Percentiles rank a stretch among this genome's conserved stretches.
Conservation (phyloP, 371 early-diverging fungal genomes). For the Apophysomyces variabilis region DNA sequence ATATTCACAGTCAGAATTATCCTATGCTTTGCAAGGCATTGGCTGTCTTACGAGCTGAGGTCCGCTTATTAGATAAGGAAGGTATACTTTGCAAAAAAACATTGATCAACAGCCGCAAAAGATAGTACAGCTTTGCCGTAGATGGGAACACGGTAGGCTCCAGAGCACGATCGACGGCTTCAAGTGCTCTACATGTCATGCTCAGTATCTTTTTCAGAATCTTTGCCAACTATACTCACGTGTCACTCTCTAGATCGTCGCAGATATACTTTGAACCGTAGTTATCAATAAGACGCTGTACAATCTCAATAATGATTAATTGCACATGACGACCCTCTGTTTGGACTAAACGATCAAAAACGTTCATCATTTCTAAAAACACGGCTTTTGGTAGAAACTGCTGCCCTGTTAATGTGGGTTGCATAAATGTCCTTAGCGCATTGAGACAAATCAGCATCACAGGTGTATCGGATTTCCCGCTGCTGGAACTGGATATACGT, state of each 20-base stretch:
- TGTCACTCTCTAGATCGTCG: conserved; percentile 41
- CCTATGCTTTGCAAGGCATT: neutral
- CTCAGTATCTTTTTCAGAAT: neutral
- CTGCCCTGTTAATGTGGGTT: conserved; percentile 44
- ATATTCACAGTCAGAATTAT: neutral
- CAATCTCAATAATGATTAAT: conserved; percentile 49
- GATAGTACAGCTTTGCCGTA: conserved; percentile 50
- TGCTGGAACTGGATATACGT: conserved; percentile 44
- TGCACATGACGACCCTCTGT: conserved; percentile 56
- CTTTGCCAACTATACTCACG: conserved; percentile 15
- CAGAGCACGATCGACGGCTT: conserved; percentile 36
- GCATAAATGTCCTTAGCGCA: conserved; percentile 48
- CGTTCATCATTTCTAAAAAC: conserved; percentile 65
- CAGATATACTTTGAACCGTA: conserved; percentile 48
- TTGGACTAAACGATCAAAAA: conserved; percentile 66
- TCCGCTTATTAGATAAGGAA: conserved; percentile 37
- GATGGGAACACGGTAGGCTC: conserved; percentile 51
- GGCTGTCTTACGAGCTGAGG: conserved; percentile 22
- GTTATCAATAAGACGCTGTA: conserved; percentile 45
- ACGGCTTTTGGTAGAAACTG: conserved; percentile 55
- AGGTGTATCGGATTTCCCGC: conserved; percentile 33
- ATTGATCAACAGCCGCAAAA: conserved; percentile 50
- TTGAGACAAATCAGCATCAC: conserved; percentile 46
- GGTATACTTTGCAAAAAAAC: conserved; percentile 57
- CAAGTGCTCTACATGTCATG: conserved; percentile 17